Conservation (phyloP, 1,139 yeast genomes). For the Magnusiomyces magnusii region DNA sequence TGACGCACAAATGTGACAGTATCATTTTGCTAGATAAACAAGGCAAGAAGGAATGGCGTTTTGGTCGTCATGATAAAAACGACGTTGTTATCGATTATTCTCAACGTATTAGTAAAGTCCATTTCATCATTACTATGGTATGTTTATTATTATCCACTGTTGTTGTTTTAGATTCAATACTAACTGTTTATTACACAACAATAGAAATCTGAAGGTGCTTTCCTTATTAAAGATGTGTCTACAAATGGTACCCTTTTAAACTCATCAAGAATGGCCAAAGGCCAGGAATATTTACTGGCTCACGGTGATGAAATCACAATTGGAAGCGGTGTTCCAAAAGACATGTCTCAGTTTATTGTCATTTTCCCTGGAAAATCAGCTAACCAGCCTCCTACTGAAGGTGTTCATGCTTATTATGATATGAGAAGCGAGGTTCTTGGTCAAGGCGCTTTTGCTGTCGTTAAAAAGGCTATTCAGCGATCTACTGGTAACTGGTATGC, state of each 20-base stretch:
- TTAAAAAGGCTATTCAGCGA: slow-evolving; percentile 81
- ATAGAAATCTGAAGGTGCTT: slow-evolving; percentile 18
- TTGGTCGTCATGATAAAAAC: slow-evolving; percentile 63
- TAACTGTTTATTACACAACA: neutral
- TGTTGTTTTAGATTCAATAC: neutral
- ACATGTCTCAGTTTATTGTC: slow-evolving; percentile 67
- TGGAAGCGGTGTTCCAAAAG: slow-evolving; percentile 78
- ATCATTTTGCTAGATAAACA: slow-evolving; percentile 10
- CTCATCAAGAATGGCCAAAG: slow-evolving; percentile 61
- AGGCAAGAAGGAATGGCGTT: slow-evolving; percentile 87
- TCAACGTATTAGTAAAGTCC: slow-evolving; percentile 42
- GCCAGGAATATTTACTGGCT: slow-evolving; percentile 71
- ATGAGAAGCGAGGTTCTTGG: slow-evolving; percentile 82
- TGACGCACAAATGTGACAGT: slow-evolving; percentile 11
- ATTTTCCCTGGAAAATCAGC: slow-evolving; percentile 38
- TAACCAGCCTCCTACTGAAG: slow-evolving; percentile 21
- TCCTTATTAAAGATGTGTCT: slow-evolving; percentile 29
- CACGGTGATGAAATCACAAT: slow-evolving; percentile 92
- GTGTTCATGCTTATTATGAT: slow-evolving; percentile 63
- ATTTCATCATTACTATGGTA: slow-evolving; percentile 11
- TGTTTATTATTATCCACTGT: neutral
- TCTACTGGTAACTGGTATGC: slow-evolving; percentile 80
- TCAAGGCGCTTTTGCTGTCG: slow-evolving; percentile 96
- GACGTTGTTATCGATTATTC: slow-evolving; percentile 59
- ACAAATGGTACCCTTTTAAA: slow-evolving; percentile 92